Evolutionary conservation across 2,329 filamentous ascomycete genomes (phyloP).

Genomic region (Aspergillus sp.): DNA sequence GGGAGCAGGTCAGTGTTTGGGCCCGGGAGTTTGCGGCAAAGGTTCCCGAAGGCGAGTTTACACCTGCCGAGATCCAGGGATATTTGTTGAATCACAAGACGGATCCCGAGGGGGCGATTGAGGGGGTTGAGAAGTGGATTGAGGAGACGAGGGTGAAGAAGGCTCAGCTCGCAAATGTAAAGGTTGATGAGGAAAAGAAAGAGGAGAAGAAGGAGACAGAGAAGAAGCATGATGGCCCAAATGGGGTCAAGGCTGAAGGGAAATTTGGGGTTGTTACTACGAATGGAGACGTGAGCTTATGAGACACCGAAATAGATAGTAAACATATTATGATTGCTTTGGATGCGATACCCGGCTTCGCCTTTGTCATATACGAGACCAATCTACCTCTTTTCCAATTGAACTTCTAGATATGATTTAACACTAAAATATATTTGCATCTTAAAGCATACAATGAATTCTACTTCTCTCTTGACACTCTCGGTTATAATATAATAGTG

Average conservation of each 20-base stretch:
- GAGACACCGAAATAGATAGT: neutral
- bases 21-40: slow-evolving; percentile 32
- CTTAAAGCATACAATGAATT: no score
- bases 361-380: neutral
- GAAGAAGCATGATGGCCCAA: neutral
- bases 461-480: no score
- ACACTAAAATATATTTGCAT: no score
- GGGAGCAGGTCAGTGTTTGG: slow-evolving; percentile 22
- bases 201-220: neutral
- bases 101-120: slow-evolving; percentile 31
- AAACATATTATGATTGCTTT: neutral
- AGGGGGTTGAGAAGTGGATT: slow-evolving; percentile 33
- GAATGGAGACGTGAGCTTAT: neutral
- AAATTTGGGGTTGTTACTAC: neutral
- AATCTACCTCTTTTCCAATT: neutral
- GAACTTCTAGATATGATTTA: neutral
- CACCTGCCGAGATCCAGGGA: slow-evolving; percentile 43
- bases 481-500: neutral
- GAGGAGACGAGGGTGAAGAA: slow-evolving; percentile 26
- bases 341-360: neutral
- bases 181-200: neutral
- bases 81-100: slow-evolving; percentile 40
- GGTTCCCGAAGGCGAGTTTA: slow-evolving; percentile 36
- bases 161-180: slow-evolving; percentile 15
- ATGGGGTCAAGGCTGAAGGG: neutral